A percentile compares a stretch with the other conserved stretches of the same genome.
Evolutionary conservation across 2,329 filamentous ascomycete genomes (phyloP).

Genomic region (Aspergillus proliferans): DNA sequence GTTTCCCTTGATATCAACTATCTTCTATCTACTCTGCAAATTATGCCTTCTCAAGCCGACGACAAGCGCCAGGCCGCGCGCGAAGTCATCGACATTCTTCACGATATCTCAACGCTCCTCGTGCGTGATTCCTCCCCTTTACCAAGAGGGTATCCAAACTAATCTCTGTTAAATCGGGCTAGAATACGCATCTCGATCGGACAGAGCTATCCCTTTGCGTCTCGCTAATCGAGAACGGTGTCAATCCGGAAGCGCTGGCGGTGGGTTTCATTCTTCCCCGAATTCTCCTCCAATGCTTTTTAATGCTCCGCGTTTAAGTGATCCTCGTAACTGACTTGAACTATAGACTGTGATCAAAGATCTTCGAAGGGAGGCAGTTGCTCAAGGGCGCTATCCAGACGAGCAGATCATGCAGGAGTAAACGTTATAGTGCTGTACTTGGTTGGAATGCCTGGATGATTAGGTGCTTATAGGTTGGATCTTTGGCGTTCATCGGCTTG

Average conservation of each 20-base stretch:
- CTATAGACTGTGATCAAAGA: slow-evolving; percentile 42
- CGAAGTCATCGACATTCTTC: slow-evolving; percentile 47
- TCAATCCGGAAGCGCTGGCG: slow-evolving; percentile 89
- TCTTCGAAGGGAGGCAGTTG: slow-evolving; percentile 35
- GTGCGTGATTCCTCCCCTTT: slow-evolving; percentile 23
- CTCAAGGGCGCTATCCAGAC: slow-evolving; percentile 18
- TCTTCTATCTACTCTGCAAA: slow-evolving; percentile 2
- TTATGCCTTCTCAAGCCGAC: slow-evolving; percentile 38
- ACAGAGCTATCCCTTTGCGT: slow-evolving; percentile 91
- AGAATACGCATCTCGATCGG: slow-evolving; percentile 93
- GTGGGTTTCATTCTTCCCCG: slow-evolving; percentile 49
- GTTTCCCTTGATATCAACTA: not conserved
- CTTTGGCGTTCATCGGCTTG: not conserved
- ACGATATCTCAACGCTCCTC: slow-evolving; percentile 44
- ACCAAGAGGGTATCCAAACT: not conserved
- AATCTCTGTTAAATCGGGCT: not conserved
- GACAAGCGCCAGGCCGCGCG: slow-evolving; percentile 45
- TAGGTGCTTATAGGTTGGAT: not conserved
- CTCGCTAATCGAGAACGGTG: slow-evolving; percentile 92
- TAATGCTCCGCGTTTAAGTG: not conserved
- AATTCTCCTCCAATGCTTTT: not conserved
- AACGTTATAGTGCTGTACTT: not conserved
- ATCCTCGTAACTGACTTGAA: not conserved
- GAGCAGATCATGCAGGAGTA: slow-evolving; percentile 14
- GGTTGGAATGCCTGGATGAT: not conserved